Evolutionary conservation across 164 flowering plant genomes (phyloP).

Genomic region (Euptelea pleiosperma): DNA sequence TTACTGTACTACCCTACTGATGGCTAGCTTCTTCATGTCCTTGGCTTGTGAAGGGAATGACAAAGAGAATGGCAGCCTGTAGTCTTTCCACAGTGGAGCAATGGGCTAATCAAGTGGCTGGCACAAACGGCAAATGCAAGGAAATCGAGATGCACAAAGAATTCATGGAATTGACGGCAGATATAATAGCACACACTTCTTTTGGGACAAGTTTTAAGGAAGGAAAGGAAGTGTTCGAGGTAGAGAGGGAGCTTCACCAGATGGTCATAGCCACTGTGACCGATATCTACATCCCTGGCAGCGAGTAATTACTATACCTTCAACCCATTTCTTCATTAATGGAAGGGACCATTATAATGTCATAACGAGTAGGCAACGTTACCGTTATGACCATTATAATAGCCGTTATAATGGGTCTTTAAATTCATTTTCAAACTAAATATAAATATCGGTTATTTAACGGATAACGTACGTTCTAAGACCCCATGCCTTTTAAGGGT

Average conservation of each 20-base stretch:
- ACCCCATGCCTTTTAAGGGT: too few species aligned
- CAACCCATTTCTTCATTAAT: not conserved
- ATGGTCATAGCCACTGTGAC: slow-evolving; percentile 10
- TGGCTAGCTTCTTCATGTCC: not conserved
- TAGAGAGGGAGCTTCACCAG: slow-evolving; percentile 23
- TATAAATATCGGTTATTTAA: too few species aligned
- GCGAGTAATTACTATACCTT: slow-evolving; percentile 13
- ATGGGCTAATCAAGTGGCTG: slow-evolving; percentile 19
- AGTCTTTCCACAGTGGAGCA: slow-evolving; percentile 12
- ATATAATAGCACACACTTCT: slow-evolving; percentile 36
- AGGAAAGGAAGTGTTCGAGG: slow-evolving; percentile 29
- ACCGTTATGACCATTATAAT: too few species aligned
- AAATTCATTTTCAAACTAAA: too few species aligned
- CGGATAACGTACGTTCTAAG: too few species aligned
- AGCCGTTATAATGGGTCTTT: too few species aligned
- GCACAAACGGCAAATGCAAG: slow-evolving; percentile 1
- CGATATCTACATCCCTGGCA: slow-evolving; percentile 27
- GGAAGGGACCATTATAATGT: too few species aligned
- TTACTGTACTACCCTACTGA: too few species aligned
- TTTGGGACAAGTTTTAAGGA: slow-evolving; percentile 29
- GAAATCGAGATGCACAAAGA: slow-evolving; percentile 22
- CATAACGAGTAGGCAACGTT: too few species aligned
- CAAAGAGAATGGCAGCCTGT: slow-evolving; percentile 26
- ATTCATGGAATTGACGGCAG: slow-evolving; percentile 25
- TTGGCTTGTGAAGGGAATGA: slow-evolving; percentile 18